Evolutionary conservation across 2,329 filamentous ascomycete species (phyloP), one percentile per base, ranked within the genome.

Genomic region (Aspergillus sp.): DNA sequence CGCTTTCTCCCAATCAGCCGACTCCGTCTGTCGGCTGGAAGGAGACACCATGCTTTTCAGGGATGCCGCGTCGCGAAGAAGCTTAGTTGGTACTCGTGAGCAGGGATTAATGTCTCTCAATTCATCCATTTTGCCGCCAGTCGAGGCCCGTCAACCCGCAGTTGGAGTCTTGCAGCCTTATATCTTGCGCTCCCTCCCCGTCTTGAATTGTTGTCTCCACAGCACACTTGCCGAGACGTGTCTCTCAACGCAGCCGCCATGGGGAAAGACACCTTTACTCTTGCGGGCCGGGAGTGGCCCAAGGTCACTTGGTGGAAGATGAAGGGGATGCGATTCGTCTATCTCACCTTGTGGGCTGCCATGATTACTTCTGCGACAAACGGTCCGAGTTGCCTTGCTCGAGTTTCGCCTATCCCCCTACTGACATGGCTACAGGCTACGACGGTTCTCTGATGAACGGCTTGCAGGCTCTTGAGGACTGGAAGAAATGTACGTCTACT

Each of bases 371-470:
- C 57, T 30, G 57, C 57, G 3, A 60, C 57, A 17, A 60, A 64
- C 63, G 48, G 67, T 66, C 55, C 22, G 57, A 15, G 4, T 4
- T 56, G 7, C 22, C 15, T 3, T 7, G 28, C 25, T 11, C 34
- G 23, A 9, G 4, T 4, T n/a, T n/a, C 7, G 25, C 3, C 25
- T 13, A 4, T 3, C 30, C 4, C 9, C 2, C 9, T 31, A 38
- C 25, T 59, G 30, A 59, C 41, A 8, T 41, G 15, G 11, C 23
- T 41, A 34, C 7, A 47, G 81, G 81, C 1, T 84, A 83, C 55
- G 81, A 83, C 66, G 81, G 80, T 3, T 79, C 77, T 19, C 81
- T 84, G 76, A 81, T 84, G 76, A 83, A 84, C 63, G 79, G 77
- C 6, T 66, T 84, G 0, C 82, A 84, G 63, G 74, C 78, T 0